Base-by-base conservation (phyloP, 192 early-diverging fungal species). In the Nowakowskiella sp. region DNA sequence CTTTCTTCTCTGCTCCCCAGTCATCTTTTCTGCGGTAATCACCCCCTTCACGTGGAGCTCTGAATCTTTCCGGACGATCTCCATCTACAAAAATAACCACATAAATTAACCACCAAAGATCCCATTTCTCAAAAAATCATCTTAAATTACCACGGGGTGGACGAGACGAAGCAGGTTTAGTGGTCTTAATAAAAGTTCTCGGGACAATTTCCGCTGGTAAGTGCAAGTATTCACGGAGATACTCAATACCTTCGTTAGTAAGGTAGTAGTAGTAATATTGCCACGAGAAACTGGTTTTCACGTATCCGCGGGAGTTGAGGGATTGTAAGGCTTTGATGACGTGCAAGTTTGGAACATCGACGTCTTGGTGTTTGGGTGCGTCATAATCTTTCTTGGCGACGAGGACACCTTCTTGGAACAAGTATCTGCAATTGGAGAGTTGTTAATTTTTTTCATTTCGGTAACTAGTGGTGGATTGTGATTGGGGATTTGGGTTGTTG, bases 251-350 rank as follows among this genome's bases (percentile, higher is more conserved):
- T 76, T 90, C 88, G 66, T 92, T 83, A 70, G 94, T 99, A 66
- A 99, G 82, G 74, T 84, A 91, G 77, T 99, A 99, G 89, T 99
- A 99, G 84, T 94, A 99, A 81, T 91, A 91, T 71, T 96, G 93
- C 95, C 95, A 99, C 70, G 92, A 95, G 87, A 99, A 99, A 66
- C 87, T 87, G 58, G 87, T 88, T 76, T 88, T 90, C 71, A 99
- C 93, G 54, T 69, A 88, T 60, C 89, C 90, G 66, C 83, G 85
- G 51, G 95, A 99, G 69, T 80, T 76, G 67, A 99, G 82, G 51
- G 87, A 91, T 84, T 99, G 92, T 62, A 95, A 85, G 56, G 92
- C 88, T 86, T 96, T 99, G 82, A 99, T 94, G 68, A 99, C 95
- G 67, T 99, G 81, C 23, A 99, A 75, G 87, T 99, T 99, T 58